A percentile compares a stretch with the other conserved stretches of the same genome.
These are phyloP conservation scores for Suhomyces faveliae DNA, from an alignment of 805 yeast species.

Conservation along the genomic window DNA sequence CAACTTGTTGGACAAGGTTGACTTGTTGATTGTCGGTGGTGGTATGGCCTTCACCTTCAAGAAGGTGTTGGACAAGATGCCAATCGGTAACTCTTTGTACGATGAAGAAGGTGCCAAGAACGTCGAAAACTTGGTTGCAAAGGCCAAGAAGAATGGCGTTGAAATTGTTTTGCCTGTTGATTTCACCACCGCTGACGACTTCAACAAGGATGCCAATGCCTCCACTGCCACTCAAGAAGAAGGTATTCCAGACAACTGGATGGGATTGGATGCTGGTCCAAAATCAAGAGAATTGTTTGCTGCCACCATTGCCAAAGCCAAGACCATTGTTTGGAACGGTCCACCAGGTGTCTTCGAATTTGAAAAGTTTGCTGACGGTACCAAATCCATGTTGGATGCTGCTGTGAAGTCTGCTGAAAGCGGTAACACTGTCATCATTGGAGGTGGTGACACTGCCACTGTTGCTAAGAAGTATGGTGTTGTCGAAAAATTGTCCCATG, in stretches of 20 bases:
- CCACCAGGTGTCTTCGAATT: conserved; percentile 99
- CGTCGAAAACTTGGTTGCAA: conserved; percentile 86
- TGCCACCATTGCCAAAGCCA: conserved; percentile 83
- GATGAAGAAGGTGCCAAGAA: conserved; percentile 95
- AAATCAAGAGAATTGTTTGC: conserved; percentile 78
- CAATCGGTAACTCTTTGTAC: conserved; percentile 88
- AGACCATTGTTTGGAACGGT: conserved; percentile 99
- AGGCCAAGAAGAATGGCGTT: conserved; percentile 95
- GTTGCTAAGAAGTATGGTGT: conserved; percentile 98
- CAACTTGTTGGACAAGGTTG: conserved; percentile 94
- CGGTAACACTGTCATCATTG: conserved; percentile 94
- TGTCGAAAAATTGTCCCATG: conserved; percentile 94
- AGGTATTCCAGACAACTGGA: conserved; percentile 94
- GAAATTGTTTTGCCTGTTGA: conserved; percentile 93
- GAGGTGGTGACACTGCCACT: conserved; percentile 99
- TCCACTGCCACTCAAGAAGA: conserved; percentile 81
- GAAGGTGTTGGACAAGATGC: conserved; percentile 81
- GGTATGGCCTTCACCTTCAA: conserved; percentile 99
- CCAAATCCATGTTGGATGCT: conserved; percentile 86
- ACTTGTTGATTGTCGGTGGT: conserved; percentile 94
- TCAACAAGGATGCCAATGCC: conserved; percentile 85
- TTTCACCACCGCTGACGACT: conserved; percentile 92
- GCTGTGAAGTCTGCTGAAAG: conserved; percentile 80
- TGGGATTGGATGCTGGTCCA: conserved; percentile 96
- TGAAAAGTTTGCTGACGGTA: conserved; percentile 87